Conservation (phyloP, 2,329 filamentous ascomycete species). For the Nectriaceae sp. region DNA sequence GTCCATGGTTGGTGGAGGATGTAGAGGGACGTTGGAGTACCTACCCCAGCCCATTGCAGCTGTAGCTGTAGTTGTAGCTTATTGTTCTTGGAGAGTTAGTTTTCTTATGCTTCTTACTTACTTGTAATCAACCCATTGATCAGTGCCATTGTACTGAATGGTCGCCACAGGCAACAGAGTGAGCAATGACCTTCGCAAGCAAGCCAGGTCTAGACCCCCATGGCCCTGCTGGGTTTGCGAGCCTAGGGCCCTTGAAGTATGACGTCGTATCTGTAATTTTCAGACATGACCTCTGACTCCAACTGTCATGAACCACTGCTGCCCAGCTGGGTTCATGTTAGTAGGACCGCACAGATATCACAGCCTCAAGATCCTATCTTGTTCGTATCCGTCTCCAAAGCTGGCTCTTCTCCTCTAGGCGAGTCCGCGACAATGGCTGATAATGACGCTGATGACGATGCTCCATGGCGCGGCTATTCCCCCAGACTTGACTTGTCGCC, state of each 20-base stretch:
- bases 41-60: conserved; percentile 8
- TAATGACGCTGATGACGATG: not conserved
- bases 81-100: not conserved
- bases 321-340: not conserved
- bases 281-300: not conserved
- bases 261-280: not conserved
- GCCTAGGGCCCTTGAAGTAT: not conserved
- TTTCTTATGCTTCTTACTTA: conserved; percentile 13
- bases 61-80: conserved; percentile 1
- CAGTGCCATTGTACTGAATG: too few species aligned
- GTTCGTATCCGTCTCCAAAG: not conserved
- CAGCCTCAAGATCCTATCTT: not conserved
- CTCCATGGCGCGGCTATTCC: not conserved
- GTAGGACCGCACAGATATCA: not conserved
- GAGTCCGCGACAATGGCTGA: not conserved
- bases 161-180: too few species aligned
- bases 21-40: conserved; percentile 14
- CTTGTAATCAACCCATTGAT: too few species aligned
- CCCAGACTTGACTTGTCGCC: not conserved
- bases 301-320: not conserved
- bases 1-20: conserved; percentile 15
- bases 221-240: not conserved
- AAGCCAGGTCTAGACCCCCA: too few species aligned
- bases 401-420: not conserved
- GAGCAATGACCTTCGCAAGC: too few species aligned